phyloP scores from a whole-genome alignment of 352 stramenopile species.

The Pythium biforme region DNA sequence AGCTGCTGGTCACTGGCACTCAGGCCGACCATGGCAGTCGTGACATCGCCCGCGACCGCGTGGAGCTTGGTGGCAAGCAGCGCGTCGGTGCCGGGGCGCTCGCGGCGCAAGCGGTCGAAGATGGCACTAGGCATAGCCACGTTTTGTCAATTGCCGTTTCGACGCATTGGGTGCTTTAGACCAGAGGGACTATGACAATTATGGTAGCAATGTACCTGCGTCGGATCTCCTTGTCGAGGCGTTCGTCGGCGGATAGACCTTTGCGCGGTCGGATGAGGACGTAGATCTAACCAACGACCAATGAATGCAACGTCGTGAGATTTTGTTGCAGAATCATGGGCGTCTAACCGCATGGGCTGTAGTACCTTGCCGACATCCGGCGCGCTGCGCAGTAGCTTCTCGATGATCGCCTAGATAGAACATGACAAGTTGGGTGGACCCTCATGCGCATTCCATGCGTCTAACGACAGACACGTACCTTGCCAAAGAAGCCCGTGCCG shows the following conservation, averaged over 20 bases:
- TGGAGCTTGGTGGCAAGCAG: constrained; percentile 60
- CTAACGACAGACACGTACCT: constrained; percentile 58
- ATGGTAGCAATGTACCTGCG: constrained; percentile 37
- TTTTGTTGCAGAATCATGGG: too few species aligned
- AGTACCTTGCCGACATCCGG: constrained; percentile 52
- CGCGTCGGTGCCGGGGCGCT: constrained; percentile 45
- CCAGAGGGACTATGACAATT: too few species aligned
- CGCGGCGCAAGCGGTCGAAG: constrained; percentile 63
- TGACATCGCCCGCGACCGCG: constrained; percentile 71
- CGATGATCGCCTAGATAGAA: constrained; percentile 57
- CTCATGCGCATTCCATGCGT: constrained; percentile 1
- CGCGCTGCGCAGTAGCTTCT: constrained; percentile 76
- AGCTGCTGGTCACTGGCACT: constrained; percentile 40
- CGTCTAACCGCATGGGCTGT: not conserved
- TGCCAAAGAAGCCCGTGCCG: constrained; percentile 84
- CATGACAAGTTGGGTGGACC: not conserved
- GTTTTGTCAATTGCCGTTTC: constrained; percentile 1
- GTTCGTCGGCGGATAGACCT: constrained; percentile 46
- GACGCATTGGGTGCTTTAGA: too few species aligned
- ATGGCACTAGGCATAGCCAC: constrained; percentile 41
- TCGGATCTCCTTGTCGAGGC: constrained; percentile 77
- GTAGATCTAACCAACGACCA: constrained; percentile 42
- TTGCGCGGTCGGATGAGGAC: constrained; percentile 80
- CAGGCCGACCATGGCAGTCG: constrained; percentile 58
- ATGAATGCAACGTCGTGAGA: not conserved